phyloP scores from a whole-genome alignment of 441 rosid genomes.

The Breynia disticha region DNA sequence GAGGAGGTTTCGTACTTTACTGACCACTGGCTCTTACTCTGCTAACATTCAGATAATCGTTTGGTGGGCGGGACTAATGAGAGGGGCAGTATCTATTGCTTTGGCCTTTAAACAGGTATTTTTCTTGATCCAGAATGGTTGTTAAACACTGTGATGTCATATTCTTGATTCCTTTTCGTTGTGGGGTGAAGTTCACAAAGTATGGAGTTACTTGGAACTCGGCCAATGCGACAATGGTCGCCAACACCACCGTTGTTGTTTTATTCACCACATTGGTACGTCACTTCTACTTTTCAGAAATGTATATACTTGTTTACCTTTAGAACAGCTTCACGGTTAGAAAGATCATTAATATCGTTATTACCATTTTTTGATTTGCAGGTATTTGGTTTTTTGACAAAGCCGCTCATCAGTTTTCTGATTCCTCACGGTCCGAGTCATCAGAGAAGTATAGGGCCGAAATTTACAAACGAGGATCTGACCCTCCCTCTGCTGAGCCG shows the following conservation, averaged over 20 bases:
- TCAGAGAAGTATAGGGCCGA: constrained; percentile 21
- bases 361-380: constrained; percentile 13
- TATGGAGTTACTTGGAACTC: constrained; percentile 70
- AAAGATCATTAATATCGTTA: background rate
- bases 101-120: constrained; percentile 82
- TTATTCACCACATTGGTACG: constrained; percentile 74
- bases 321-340: no score
- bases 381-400: constrained; percentile 86
- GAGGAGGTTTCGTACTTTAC: no score
- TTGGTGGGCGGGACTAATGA: constrained; percentile 95
- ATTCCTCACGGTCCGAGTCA: constrained; percentile 34
- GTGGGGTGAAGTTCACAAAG: constrained; percentile 51
- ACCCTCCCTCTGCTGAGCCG: constrained; percentile 57
- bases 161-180: constrained; percentile 7
- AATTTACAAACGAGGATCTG: constrained; percentile 38
- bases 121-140: background rate
- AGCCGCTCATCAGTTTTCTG: constrained; percentile 50
- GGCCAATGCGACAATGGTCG: constrained; percentile 61
- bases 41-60: constrained; percentile 42
- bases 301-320: no score
- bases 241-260: constrained; percentile 61
- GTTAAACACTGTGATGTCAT: background rate
- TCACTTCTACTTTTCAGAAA: background rate
- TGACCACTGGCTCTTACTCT: no score
- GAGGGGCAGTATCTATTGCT: constrained; percentile 93